phyloP scores from a whole-genome alignment of 129 eudicot genomes.

The Sambucus nigra region DNA sequence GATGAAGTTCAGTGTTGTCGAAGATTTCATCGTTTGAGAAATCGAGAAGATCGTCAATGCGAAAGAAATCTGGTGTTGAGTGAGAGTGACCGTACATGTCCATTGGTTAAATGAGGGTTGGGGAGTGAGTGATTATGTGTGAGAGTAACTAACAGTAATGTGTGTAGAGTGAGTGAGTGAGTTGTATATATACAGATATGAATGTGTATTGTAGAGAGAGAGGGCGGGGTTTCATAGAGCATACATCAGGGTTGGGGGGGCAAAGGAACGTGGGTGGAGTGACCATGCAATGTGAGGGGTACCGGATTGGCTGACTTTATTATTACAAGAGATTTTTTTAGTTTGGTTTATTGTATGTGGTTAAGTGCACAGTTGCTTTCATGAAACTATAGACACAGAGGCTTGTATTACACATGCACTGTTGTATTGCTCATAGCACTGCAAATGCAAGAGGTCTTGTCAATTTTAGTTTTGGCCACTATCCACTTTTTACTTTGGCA shows the following conservation, averaged over 20 bases:
- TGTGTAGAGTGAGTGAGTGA: not conserved
- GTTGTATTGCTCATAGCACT: too few relatives aligned
- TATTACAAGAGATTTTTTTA: too few relatives aligned
- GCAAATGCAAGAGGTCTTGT: too few relatives aligned
- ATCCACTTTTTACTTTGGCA: too few relatives aligned
- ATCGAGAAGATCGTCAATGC: slow-evolving; percentile 60
- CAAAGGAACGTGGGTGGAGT: slow-evolving; percentile 73
- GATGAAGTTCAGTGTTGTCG: slow-evolving; percentile 20
- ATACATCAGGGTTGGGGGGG: slow-evolving; percentile 24
- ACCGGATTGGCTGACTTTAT: not conserved
- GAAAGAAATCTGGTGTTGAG: slow-evolving; percentile 33
- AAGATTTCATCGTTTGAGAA: slow-evolving; percentile 42
- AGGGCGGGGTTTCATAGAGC: slow-evolving; percentile 18
- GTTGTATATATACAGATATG: not conserved
- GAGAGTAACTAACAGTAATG: not conserved
- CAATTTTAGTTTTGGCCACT: too few relatives aligned
- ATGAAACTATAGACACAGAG: too few relatives aligned
- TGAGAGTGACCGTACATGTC: slow-evolving; percentile 43
- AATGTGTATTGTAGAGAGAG: slow-evolving; percentile 2
- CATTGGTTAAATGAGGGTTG: slow-evolving; percentile 6
- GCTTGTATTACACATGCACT: too few relatives aligned
- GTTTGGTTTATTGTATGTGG: too few relatives aligned
- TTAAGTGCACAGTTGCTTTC: too few relatives aligned
- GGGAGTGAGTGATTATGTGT: not conserved
- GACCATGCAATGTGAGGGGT: slow-evolving; percentile 47